Percentiles rank a stretch among this genome's conserved stretches.
These are phyloP conservation scores for Sphagnum fallax DNA, from an alignment of 228 moss, liverwort and hornwort species.

Conservation along the genomic window DNA sequence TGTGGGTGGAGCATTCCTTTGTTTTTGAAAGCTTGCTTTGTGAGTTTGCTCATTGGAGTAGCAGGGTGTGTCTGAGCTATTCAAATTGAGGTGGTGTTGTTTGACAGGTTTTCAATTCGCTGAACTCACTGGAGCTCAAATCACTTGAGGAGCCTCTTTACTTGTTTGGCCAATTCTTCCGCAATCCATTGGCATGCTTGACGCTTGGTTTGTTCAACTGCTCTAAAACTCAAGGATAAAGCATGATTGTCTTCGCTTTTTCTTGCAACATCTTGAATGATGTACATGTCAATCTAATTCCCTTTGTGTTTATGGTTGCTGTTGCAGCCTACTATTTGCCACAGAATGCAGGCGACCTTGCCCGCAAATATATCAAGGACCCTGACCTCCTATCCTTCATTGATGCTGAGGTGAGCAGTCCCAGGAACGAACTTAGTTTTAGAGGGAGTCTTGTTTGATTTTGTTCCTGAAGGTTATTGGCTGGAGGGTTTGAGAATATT, in stretches of 20 bases:
- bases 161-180: conserved; percentile 78
- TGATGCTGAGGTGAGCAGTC: conserved; percentile 62
- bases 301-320: neutral
- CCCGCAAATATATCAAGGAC: conserved; percentile 73
- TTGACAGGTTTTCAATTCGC: conserved; percentile 63
- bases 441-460: too few relatives aligned
- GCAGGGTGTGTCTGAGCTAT: too few relatives aligned
- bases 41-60: too few relatives aligned
- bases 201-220: conserved; percentile 35
- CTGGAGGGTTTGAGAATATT: too few relatives aligned
- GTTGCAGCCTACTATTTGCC: conserved; percentile 72
- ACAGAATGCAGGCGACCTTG: conserved; percentile 91
- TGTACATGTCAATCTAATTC: neutral
- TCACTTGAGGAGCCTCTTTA: conserved; percentile 94
- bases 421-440: too few relatives aligned
- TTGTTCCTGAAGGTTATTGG: too few relatives aligned
- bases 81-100: too few relatives aligned
- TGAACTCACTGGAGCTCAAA: conserved; percentile 83
- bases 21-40: too few relatives aligned
- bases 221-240: neutral
- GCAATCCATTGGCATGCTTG: conserved; percentile 77
- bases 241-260: neutral
- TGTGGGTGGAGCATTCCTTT: too few relatives aligned
- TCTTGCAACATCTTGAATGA: neutral
- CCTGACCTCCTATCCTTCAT: conserved; percentile 65